phyloP scores from a whole-genome alignment of 768 basidiomycete genomes.

The Hericium erinaceus region DNA sequence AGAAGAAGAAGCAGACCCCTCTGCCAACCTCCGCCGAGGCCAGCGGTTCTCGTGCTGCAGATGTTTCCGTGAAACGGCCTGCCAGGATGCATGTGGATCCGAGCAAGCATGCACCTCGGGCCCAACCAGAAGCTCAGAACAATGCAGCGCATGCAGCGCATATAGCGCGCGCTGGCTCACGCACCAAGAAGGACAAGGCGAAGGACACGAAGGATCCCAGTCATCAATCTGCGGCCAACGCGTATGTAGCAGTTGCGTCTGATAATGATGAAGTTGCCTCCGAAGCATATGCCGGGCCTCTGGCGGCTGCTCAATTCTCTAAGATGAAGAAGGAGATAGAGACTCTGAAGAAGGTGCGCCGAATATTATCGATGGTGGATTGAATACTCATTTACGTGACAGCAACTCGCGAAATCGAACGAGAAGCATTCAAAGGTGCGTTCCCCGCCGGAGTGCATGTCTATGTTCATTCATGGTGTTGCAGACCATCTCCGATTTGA shows the following conservation, averaged over 20 bases:
- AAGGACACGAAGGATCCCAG: background rate
- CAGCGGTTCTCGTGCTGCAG: background rate
- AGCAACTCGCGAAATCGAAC: conserved; percentile 36
- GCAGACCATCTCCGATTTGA: conserved; percentile 47
- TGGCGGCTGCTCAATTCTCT: conserved; percentile 41
- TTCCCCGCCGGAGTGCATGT: background rate
- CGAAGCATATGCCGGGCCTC: conserved; percentile 23
- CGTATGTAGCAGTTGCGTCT: background rate
- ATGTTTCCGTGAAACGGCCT: background rate
- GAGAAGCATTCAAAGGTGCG: conserved; percentile 52
- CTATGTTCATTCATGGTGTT: background rate
- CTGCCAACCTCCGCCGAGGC: background rate
- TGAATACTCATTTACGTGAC: conserved; percentile 2
- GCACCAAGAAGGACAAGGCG: background rate
- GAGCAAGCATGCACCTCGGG: background rate
- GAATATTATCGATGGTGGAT: background rate
- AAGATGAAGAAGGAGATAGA: conserved; percentile 52
- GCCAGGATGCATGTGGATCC: background rate
- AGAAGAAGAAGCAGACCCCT: conserved; percentile 4
- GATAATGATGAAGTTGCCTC: conserved; percentile 6
- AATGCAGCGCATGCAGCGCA: background rate
- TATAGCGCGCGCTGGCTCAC: background rate
- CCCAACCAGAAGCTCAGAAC: background rate
- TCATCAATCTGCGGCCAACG: background rate
- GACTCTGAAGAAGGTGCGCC: conserved; percentile 34